Base-by-base conservation (phyloP, 2,329 filamentous ascomycete species). In the Calonectria pseudoturangicola region DNA sequence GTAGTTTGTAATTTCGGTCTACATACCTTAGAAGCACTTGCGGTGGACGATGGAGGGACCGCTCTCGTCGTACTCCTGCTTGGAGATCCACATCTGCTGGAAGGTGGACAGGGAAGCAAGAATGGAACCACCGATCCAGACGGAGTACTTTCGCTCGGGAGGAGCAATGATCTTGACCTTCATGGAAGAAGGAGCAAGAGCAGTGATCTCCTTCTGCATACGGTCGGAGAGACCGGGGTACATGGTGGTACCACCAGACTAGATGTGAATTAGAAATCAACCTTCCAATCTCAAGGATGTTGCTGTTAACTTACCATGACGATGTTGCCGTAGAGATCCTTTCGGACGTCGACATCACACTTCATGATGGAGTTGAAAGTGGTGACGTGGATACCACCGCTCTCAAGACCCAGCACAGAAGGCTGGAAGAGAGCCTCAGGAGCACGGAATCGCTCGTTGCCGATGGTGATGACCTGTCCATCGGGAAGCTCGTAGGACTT, bases 71-170 rank as follows among this genome's bases (percentile, higher is more conserved):
- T 98, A 98, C 92, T 98, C 96, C 91, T 99, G 97, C 95, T 99
- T 99, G 84, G 97, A 99, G 93, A 99, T 98, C 97, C 97, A 99
- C 97, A 99, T 99, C 91, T 99, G 97, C 92, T 99, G 97, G 96
- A 99, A 99, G 89, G 97, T 99, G 82, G 97, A 99, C 84, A 99
- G 94, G 79, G 97, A 99, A 83, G 97, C 97, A 85, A 99, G 90
- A 90, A 99, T 99, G 88, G 97, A 99, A 93, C 97, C 97, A 97
- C 97, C 97, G 88, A 99, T 99, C 97, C 97, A 99, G 92, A 99
- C 97, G 79, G 97, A 98, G 95, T 99, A 99, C 93, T 99, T 99
- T 90, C 97, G 95, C 94, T 99, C 97, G 82, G 97, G 97, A 83
- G 97, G 97, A 90, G 97, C 97, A 87, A 99, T 98, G 90, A 99